Evolutionary conservation across 2,329 filamentous ascomycete genomes (phyloP).

Genomic region (Aspergillus intermedius): DNA sequence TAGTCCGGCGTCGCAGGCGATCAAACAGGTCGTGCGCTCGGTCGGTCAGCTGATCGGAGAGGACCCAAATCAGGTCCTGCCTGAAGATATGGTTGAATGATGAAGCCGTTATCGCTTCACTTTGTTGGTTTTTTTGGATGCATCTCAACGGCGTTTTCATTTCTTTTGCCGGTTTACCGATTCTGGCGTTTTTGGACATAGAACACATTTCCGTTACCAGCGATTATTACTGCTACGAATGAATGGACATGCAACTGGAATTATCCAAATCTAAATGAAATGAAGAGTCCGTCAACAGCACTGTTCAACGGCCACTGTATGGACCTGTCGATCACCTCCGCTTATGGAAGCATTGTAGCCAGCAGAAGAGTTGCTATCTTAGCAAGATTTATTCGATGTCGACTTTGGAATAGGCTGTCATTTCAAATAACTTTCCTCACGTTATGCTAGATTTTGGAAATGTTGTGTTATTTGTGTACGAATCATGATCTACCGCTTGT

Average conservation of each 20-base stretch:
- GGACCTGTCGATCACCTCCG: background rate
- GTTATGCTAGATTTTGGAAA: no score
- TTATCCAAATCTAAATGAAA: no score
- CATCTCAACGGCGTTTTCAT: conserved; percentile 2
- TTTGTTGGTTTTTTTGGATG: conserved; percentile 2
- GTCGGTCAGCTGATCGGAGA: conserved; percentile 62
- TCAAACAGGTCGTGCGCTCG: conserved; percentile 71
- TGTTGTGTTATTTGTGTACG: no score
- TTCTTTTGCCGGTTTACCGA: conserved; percentile 3
- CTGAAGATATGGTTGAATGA: conserved; percentile 26
- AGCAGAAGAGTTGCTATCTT: background rate
- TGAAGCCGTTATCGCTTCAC: conserved; percentile 3
- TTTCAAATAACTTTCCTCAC: no score
- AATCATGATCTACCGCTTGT: no score
- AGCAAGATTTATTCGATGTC: background rate
- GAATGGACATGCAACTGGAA: no score
- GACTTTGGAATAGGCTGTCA: background rate
- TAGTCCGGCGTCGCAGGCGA: conserved; percentile 78
- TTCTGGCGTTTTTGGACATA: conserved; percentile 17
- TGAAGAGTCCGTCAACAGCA: background rate
- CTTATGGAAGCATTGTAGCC: background rate
- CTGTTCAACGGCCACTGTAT: background rate
- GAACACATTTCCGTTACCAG: conserved; percentile 13
- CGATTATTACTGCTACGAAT: conserved; percentile 1
- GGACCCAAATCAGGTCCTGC: conserved; percentile 47